These are phyloP conservation scores for Ulota crispa DNA, from an alignment of 225 moss, liverwort and hornwort species.

Conservation along the genomic window DNA sequence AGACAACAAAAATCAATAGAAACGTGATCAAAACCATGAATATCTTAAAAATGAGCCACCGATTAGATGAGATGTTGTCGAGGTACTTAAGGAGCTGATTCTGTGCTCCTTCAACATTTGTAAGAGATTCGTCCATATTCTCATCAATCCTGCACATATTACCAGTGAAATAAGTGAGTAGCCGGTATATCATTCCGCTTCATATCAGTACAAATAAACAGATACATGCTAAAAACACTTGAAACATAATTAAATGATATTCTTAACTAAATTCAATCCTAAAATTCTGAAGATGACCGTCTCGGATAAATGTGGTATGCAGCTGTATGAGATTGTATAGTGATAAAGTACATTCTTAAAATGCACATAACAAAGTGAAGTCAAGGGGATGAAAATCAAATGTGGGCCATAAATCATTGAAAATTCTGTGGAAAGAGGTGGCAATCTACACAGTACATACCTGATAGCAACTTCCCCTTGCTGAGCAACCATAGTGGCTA, in stretches of 20 bases:
- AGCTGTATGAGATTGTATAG: not conserved
- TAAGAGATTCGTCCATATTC: slow-evolving; percentile 82
- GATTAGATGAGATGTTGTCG: slow-evolving; percentile 89
- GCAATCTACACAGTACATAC: slow-evolving; percentile 26
- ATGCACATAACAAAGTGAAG: not conserved
- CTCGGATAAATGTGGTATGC: not conserved
- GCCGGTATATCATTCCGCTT: not conserved
- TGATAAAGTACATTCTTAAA: not conserved
- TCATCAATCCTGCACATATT: slow-evolving; percentile 82
- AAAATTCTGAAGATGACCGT: not conserved
- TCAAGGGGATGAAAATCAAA: not conserved
- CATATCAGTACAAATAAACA: not conserved
- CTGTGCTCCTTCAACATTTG: slow-evolving; percentile 96
- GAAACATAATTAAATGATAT: not conserved
- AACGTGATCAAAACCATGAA: slow-evolving; percentile 92
- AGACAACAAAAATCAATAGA: slow-evolving; percentile 91
- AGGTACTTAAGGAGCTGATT: slow-evolving; percentile 89
- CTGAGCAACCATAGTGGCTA: slow-evolving; percentile 98
- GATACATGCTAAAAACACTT: no score
- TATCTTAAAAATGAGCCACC: slow-evolving; percentile 95
- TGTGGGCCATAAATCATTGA: not conserved
- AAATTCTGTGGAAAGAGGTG: not conserved
- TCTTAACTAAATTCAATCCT: not conserved
- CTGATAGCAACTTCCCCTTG: slow-evolving; percentile 96
- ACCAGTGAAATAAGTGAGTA: not conserved